Evolutionary conservation across 2,329 filamentous ascomycete genomes (phyloP).

Genomic region (Clarireedia sp.): DNA sequence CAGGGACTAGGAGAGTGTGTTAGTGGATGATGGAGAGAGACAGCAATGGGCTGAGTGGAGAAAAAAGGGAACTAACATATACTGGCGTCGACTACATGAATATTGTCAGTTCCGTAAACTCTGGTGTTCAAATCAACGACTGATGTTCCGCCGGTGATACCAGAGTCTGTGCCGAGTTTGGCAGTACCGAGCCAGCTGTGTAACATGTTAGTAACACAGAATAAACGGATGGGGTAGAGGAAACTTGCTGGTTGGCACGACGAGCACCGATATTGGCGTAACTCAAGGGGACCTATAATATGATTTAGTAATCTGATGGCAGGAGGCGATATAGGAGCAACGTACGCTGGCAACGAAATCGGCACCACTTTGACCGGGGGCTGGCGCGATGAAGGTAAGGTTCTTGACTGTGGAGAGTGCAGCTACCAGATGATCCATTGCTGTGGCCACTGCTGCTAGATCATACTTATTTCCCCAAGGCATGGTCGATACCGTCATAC

Average conservation of each 20-base stretch:
- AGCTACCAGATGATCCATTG: constrained; percentile 51
- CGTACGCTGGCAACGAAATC: constrained; percentile 46
- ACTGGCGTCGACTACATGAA: constrained; percentile 53
- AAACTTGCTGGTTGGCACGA: constrained; percentile 18
- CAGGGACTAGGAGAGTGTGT: constrained; percentile 50
- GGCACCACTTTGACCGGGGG: constrained; percentile 42
- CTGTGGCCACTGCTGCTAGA: constrained; percentile 53
- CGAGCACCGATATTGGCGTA: constrained; percentile 23
- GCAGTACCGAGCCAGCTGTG: constrained; percentile 43
- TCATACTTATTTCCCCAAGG: constrained; percentile 48
- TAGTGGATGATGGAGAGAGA: background rate
- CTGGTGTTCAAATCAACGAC: constrained; percentile 57
- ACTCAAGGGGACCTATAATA: constrained; percentile 19
- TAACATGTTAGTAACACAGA: background rate
- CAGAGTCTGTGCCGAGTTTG: constrained; percentile 48
- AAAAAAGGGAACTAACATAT: background rate
- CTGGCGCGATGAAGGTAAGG: constrained; percentile 50
- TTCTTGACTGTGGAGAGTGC: constrained; percentile 45
- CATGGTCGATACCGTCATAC: constrained; percentile 48
- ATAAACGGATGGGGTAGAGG: background rate
- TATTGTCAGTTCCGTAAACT: constrained; percentile 60
- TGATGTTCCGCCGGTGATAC: constrained; percentile 41
- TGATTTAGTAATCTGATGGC: background rate
- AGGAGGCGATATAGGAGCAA: constrained; percentile 8
- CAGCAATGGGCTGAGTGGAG: constrained; percentile 32